Evolutionary conservation across 768 basidiomycete genomes (phyloP).

Genomic region (Trametes gibbosa): DNA sequence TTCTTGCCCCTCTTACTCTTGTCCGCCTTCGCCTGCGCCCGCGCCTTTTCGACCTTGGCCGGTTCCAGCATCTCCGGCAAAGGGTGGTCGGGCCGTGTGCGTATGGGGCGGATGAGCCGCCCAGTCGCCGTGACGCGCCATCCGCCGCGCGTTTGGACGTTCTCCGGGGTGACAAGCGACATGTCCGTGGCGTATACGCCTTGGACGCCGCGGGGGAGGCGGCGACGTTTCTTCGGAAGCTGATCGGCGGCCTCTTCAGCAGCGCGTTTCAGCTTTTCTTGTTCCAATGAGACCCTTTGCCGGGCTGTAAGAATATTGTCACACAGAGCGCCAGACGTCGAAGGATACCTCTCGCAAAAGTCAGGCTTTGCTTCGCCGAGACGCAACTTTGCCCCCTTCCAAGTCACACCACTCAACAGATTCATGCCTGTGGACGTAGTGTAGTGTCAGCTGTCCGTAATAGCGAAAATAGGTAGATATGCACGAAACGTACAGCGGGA

Average conservation of each 20-base stretch:
- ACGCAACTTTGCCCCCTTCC: constrained; percentile 84
- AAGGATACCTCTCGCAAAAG: constrained; percentile 55
- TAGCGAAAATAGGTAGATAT: neutral
- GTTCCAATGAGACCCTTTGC: constrained; percentile 37
- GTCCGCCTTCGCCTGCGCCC: constrained; percentile 17
- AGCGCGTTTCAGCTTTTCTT: constrained; percentile 23
- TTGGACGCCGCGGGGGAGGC: constrained; percentile 32
- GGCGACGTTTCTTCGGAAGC: constrained; percentile 45
- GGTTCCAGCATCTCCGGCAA: constrained; percentile 36
- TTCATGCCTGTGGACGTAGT: constrained; percentile 53
- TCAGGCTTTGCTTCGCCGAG: constrained; percentile 84
- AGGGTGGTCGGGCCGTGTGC: constrained; percentile 69
- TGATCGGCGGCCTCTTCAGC: constrained; percentile 26
- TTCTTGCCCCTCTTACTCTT: constrained; percentile 40
- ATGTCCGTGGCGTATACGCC: constrained; percentile 58
- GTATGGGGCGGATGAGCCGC: constrained; percentile 60
- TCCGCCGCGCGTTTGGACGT: constrained; percentile 47
- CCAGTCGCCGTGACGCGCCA: constrained; percentile 73
- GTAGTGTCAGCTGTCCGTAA: neutral
- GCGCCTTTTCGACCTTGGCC: constrained; percentile 16
- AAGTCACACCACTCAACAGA: constrained; percentile 74
- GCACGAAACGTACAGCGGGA: constrained; percentile 52
- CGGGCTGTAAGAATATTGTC: constrained; percentile 5
- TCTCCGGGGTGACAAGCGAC: constrained; percentile 59
- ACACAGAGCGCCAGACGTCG: neutral